A percentile compares a stretch with the other conserved stretches of the same genome.
phyloP scores from a whole-genome alignment of 257 asterid species.

The Solanum sejunctum region DNA sequence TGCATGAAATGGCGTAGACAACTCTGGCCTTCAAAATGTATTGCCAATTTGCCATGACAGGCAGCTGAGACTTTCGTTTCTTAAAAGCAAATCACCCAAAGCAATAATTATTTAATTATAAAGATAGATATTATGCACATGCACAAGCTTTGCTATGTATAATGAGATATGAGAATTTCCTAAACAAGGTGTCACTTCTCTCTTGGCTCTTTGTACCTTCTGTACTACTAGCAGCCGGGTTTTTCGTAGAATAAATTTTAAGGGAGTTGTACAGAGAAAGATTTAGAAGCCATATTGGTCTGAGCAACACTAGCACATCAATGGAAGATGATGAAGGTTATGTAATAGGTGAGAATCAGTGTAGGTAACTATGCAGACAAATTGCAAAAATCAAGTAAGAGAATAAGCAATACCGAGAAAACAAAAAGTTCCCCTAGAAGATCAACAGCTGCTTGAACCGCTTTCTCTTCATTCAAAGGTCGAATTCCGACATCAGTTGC shows the following conservation, averaged over 20 bases:
- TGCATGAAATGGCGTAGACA: background rate
- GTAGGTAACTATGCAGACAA: background rate
- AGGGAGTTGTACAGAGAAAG: background rate
- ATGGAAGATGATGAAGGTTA: background rate
- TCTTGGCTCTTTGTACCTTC: background rate
- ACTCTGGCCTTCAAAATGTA: background rate
- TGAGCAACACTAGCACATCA: background rate
- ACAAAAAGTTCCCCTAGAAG: conserved; percentile 80
- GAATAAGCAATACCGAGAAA: conserved; percentile 49
- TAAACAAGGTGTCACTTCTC: background rate
- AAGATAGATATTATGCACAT: background rate
- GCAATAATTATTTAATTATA: background rate
- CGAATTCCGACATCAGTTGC: conserved; percentile 93
- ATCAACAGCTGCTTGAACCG: conserved; percentile 91
- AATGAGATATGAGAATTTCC: background rate
- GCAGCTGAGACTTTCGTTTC: background rate
- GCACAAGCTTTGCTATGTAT: background rate
- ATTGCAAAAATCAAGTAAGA: conserved; percentile 3
- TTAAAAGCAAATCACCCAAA: background rate
- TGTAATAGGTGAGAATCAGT: background rate
- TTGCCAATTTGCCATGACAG: background rate
- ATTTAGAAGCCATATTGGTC: background rate
- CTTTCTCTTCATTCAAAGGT: conserved; percentile 91
- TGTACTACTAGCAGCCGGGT: background rate
- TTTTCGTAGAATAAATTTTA: background rate